Base-by-base conservation (phyloP, 305 asterid species). In the Plantago coronopus region DNA sequence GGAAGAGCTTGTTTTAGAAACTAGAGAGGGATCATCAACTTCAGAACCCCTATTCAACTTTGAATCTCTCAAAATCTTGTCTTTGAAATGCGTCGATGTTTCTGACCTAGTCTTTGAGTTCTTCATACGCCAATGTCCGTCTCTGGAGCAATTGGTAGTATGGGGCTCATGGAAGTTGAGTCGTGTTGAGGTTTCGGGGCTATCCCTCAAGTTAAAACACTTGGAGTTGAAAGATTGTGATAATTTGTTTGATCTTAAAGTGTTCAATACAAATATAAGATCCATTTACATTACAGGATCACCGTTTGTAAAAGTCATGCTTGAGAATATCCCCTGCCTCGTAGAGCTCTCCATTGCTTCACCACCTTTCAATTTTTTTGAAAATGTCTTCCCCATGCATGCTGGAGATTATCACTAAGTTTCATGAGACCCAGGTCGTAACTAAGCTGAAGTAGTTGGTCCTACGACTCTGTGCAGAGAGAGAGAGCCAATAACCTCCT, bases 61-160 rank as follows among this genome's bases (percentile, higher is more conserved):
- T 5, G 20, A 53, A 17, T 53, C 58, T 53, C 40, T 53, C 40
- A 53, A 15, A 53, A 40, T 53, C 23, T 18, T 53, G 20, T 22
- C 58, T 53, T 53, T 53, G 58, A 53, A 53, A 53, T 53, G 31
- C 25, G 58, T 53, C 40, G 42, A 53, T 53, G 58, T 53, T 16
- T 53, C 58, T 53, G 11, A 53, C 31, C 38, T 16, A 53, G 42
- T 25, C 38, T 8, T 53, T 17, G 17, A 12, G 27, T 25, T 23
- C 3, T 25, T 53, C 17, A 0, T 53, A 53, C 17, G n/a, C 19
- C 27, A 53, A 2, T 53, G 58, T 53, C 58, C 7, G 13, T 53
- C 17, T 23, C 18, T 53, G 40, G 34, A 7, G 40, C 20, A 23
- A 25, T 25, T 53, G 58, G 58, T 53, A 18, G 58, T 53, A 18